Evolutionary conservation across 257 asterid species (phyloP), one percentile per base, ranked within the genome.

Genomic region (Solanum chmielewskii): DNA sequence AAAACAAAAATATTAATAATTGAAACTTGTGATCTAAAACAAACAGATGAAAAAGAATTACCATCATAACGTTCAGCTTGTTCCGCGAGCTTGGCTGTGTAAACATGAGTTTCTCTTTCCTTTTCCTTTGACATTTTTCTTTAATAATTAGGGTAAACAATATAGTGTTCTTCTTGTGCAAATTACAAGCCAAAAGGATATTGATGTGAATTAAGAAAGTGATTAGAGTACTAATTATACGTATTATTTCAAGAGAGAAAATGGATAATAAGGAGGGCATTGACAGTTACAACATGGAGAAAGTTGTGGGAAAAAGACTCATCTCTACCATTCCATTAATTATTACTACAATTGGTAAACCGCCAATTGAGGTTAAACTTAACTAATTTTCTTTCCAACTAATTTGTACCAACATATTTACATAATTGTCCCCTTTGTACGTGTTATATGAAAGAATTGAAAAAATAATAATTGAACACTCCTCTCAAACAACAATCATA

Each of bases 111-210:
- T 71, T 71, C 97, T 85, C 98, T 91, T 89, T 93, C 98, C 89
- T 91, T 92, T 77, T 94, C 98, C 69, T 89, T 91, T 90, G 96
- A 90, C 97, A 95, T 94, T 89, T 59, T 45, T 31, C 37, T 47
- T 47, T 70, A 15, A 25, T 31, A 31, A 31, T 45, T 18, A 78
- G 23, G 11, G 18, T 62, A 45, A 78, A 47, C 27, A 78, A 45
- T 12, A 21, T 2, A 21, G 8, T 74, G 13, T 74, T 74, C 15
- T 71, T 71, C 27, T 71, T 69, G 12, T 29, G 80, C 80, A 71
- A 35, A 71, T 35, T 29, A 69, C 41, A 14, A 69, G 41, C 23
- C 23, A 73, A 74, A 39, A 74, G 31, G 80, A 39, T 75, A 23
- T 75, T 76, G 60, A 76, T 76, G 60, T 27, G 15, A 39, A 11